Base-by-base conservation (phyloP, 2,329 filamentous ascomycete species). In the Alternaria sp. region DNA sequence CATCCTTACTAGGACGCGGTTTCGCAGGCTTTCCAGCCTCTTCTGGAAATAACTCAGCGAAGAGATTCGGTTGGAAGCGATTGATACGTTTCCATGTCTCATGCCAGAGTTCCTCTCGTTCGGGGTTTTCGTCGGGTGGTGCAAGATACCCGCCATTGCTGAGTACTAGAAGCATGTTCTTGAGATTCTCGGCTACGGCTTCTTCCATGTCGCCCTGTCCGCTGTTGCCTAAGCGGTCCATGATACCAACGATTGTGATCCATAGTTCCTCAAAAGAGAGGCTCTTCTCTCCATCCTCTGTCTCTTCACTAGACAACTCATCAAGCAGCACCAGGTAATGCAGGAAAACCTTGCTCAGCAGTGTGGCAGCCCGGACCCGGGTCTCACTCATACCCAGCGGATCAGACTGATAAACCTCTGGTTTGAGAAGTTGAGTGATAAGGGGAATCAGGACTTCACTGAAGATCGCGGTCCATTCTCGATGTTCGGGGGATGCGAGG, bases 131-230 rank as follows among this genome's bases (percentile, higher is more conserved):
- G 50, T 83, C 78, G 4, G 91, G 91, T 1, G 91, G 85, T 0
- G 92, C 88, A 5, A 99, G 85, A 70, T 91, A 93, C 34, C 91
- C 93, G 50, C 90, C 93, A 74, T 89, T 95, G 5, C 91, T 88
- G 93, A 99, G 97, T 70, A 99, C 95, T 9, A 99, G 84, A 24
- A 98, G 82, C 51, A 98, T 93, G 66, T 99, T 99, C 80, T 99
- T 99, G 57, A 99, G 81, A 65, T 92, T 95, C 78, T 99, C 95
- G 0, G 92, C 91, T 2, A 98, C 93, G 11, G 95, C 94, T 81
- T 99, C 95, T 79, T 96, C 93, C 74, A 96, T 80, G 70, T 96
- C 93, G 24, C 92, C 92, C 77, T 97, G 93, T 0, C 94, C 94
- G 71, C 91, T 95, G 72, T 97, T 97, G 88, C 97, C 96, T 64